phyloP scores from a whole-genome alignment of 208 protist species.

The Acanthamoeba royreba region DNA sequence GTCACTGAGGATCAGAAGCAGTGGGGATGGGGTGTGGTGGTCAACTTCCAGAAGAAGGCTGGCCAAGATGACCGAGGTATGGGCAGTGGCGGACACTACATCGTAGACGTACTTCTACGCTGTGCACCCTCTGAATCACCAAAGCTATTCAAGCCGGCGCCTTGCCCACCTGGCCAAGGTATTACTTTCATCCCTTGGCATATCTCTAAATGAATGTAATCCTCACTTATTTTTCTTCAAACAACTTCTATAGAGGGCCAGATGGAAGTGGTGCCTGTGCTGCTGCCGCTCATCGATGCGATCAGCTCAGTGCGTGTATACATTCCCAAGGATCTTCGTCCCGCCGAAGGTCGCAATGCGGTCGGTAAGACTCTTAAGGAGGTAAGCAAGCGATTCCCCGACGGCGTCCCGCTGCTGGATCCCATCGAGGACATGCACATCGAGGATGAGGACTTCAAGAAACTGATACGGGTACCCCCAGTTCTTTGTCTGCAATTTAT shows the following conservation, averaged over 20 bases:
- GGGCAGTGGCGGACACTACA: constrained; percentile 49
- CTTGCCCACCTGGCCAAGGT: background rate
- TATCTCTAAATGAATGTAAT: background rate
- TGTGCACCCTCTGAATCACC: background rate
- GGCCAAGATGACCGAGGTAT: background rate
- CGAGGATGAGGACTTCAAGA: constrained; percentile 73
- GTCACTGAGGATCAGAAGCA: constrained; percentile 53
- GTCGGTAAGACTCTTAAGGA: constrained; percentile 84
- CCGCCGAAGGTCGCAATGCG: constrained; percentile 12
- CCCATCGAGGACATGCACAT: constrained; percentile 96
- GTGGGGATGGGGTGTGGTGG: constrained; percentile 81
- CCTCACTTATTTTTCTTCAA: background rate
- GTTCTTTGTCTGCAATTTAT: background rate
- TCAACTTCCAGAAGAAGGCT: constrained; percentile 73
- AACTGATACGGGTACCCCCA: background rate
- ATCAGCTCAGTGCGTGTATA: constrained; percentile 64
- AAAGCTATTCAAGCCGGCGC: constrained; percentile 10
- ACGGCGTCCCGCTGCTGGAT: constrained; percentile 90
- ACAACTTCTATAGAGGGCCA: constrained; percentile 13
- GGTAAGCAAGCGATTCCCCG: constrained; percentile 60
- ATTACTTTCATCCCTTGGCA: background rate
- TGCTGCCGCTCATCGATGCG: constrained; percentile 54
- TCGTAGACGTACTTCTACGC: constrained; percentile 73
- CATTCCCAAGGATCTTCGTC: constrained; percentile 71
- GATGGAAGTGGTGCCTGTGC: constrained; percentile 61